A percentile compares a stretch with the other conserved stretches of the same genome.
These are phyloP conservation scores for Aspergillus pseudoviridinutans DNA, from an alignment of 2,329 filamentous ascomycete genomes.

Conservation along the genomic window DNA sequence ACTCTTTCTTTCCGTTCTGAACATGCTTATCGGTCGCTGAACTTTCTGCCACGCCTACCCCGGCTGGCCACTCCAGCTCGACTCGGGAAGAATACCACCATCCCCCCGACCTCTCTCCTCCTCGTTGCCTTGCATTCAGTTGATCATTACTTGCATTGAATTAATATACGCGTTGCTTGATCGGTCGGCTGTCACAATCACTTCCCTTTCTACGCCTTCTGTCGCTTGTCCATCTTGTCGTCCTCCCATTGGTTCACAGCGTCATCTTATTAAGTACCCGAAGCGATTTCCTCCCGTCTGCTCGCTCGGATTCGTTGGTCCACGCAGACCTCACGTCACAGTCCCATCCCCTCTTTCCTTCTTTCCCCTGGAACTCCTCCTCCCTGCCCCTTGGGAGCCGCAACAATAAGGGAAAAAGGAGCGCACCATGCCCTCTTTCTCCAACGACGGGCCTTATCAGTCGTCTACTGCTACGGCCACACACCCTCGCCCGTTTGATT, in stretches of 20 bases:
- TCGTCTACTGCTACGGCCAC: constrained; percentile 30
- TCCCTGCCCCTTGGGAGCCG: constrained; percentile 2
- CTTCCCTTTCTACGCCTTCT: too few relatives aligned
- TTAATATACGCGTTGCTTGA: not conserved
- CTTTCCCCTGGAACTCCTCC: not conserved
- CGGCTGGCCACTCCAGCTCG: constrained; percentile 19
- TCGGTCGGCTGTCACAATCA: not conserved
- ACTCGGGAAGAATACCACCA: constrained; percentile 7
- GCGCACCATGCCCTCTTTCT: constrained; percentile 37
- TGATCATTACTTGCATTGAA: not conserved
- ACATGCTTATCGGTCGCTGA: constrained; percentile 24
- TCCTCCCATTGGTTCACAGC: not conserved
- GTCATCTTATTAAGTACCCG: not conserved
- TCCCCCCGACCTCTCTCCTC: not conserved
- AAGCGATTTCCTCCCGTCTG: not conserved
- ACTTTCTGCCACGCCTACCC: constrained; percentile 19
- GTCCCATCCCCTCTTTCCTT: not conserved
- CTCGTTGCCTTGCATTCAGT: constrained; percentile 3
- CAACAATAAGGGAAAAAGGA: constrained; percentile 5
- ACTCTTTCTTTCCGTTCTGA: constrained; percentile 10
- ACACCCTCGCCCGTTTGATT: constrained; percentile 38
- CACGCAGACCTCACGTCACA: constrained; percentile 10
- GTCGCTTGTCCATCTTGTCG: not conserved
- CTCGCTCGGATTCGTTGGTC: constrained; percentile 11
- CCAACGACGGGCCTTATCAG: constrained; percentile 33